Percentiles rank a stretch among this genome's conserved stretches.
Evolutionary conservation across 2,329 filamentous ascomycete genomes (phyloP).

Genomic region (Fusarium gaditjirri): DNA sequence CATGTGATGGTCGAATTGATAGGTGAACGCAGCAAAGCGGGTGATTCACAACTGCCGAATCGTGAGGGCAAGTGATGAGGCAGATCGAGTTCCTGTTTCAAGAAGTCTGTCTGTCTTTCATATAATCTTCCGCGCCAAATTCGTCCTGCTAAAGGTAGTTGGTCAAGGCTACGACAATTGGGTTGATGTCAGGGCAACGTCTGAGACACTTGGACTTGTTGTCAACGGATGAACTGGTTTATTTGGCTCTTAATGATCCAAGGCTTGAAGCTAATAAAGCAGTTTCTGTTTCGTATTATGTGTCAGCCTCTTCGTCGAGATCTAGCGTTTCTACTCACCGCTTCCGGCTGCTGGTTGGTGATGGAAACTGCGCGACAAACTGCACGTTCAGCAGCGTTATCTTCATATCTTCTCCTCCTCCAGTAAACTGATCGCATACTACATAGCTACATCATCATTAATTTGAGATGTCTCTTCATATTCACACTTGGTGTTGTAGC

Average conservation of each 20-base stretch:
- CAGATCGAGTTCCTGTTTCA: accelerated
- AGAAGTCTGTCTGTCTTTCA: accelerated
- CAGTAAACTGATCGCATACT: accelerated
- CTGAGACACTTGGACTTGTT: not conserved
- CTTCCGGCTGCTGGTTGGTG: no score
- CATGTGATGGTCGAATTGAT: not conserved
- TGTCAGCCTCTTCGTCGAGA: no score
- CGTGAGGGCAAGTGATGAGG: accelerated
- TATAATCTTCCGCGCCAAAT: accelerated
- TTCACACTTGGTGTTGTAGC: not conserved
- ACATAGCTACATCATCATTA: accelerated
- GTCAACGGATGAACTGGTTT: no score
- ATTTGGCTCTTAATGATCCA: accelerated
- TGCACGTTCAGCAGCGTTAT: no score
- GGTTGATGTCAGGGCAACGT: not conserved
- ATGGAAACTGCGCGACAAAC: no score
- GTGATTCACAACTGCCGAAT: not conserved
- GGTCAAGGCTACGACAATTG: accelerated
- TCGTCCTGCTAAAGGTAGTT: not conserved
- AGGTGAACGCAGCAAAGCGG: not conserved
- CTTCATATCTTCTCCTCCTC: no score
- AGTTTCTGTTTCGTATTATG: no score
- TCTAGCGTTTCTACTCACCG: no score
- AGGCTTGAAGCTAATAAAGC: no score
- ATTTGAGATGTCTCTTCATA: accelerated